These are phyloP conservation scores for Phytophthora cryptogea DNA, from an alignment of 352 stramenopile species.

Conservation along the genomic window DNA sequence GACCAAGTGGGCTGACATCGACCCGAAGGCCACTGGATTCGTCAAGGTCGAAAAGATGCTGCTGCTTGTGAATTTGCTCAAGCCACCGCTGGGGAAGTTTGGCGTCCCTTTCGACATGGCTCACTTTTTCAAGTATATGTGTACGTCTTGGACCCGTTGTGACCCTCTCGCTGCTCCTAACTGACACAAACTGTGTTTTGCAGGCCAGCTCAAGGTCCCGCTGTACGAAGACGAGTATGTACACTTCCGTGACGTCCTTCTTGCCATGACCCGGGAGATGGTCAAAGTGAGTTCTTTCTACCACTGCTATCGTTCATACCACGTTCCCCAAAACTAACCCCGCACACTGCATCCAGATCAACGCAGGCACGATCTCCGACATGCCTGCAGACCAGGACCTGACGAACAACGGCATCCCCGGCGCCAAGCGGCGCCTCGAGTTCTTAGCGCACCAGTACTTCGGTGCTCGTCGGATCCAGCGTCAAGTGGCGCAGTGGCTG, in stretches of 20 bases:
- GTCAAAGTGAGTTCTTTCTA: slow-evolving; percentile 64
- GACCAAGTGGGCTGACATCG: slow-evolving; percentile 88
- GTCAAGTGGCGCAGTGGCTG: slow-evolving; percentile 62
- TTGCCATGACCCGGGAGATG: slow-evolving; percentile 79
- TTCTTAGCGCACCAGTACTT: slow-evolving; percentile 77
- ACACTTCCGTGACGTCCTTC: slow-evolving; percentile 89
- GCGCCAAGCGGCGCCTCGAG: slow-evolving; percentile 48
- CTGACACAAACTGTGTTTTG: slow-evolving; percentile 3
- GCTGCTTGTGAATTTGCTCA: slow-evolving; percentile 75
- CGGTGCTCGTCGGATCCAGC: slow-evolving; percentile 62
- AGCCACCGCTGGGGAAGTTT: slow-evolving; percentile 74
- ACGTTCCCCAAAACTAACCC: not conserved
- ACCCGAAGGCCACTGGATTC: slow-evolving; percentile 85
- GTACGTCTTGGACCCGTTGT: slow-evolving; percentile 36
- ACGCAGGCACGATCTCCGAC: slow-evolving; percentile 51
- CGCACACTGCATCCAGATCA: slow-evolving; percentile 12
- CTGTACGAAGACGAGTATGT: slow-evolving; percentile 85
- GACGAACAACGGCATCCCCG: slow-evolving; percentile 3
- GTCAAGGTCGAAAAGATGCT: slow-evolving; percentile 79
- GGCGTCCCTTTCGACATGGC: slow-evolving; percentile 45
- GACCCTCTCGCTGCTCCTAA: not conserved
- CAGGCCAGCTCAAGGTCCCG: slow-evolving; percentile 69
- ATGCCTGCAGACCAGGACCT: slow-evolving; percentile 42
- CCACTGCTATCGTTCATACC: not conserved
- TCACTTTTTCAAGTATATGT: slow-evolving; percentile 59